Base-by-base conservation (phyloP, 2,329 filamentous ascomycete genomes). In the Cladosporium halotolerans region DNA sequence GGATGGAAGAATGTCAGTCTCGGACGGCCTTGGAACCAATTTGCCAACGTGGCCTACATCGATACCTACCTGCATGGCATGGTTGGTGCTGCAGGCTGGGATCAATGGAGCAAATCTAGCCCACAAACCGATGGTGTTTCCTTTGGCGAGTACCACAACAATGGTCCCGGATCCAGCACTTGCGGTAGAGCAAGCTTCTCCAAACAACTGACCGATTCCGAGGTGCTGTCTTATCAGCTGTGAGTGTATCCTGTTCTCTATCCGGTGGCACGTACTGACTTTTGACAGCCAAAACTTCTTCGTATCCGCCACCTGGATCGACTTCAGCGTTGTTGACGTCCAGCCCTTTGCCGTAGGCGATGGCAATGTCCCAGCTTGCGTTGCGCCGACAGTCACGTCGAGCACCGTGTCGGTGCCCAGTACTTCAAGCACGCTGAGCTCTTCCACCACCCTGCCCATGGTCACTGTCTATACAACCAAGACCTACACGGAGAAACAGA, bases 171-270 rank as follows among this genome's bases (percentile, higher is more conserved):
- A 31, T 62, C 68, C 7, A 60, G 55, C 40, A 63, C 56, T 16
- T 64, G 66, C 54, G 58, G 57, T 3, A 66, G 70, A 33, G 70
- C 66, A 6, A 56, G 58, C 10, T 73, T 73, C 48, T 69, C 69
- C 2, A 61, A 67, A 18, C 66, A 72, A 58, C 62, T 73, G 38
- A 63, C 67, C 11, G 67, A 69, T 53, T 47, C 54, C 9, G 61
- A 67, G 38, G 70, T 69, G 14, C 64, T 64, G 23, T 66, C 72
- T 49, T 74, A 72, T 49, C 64, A 74, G 60, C 59, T 75, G 33
- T 34, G 11, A 50, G 45, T 45, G 2, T 10, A 36, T 45, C 32
- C 10, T n/a, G 9, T 4, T 36, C 9, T 36, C n/a, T 36, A 4
- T 36, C 34, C 3, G 9, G 34, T 34, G 34, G 9, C 10, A 9